These are phyloP conservation scores for Caryopteris hybrid DNA, from an alignment of 305 asterid genomes.

Conservation along the genomic window DNA sequence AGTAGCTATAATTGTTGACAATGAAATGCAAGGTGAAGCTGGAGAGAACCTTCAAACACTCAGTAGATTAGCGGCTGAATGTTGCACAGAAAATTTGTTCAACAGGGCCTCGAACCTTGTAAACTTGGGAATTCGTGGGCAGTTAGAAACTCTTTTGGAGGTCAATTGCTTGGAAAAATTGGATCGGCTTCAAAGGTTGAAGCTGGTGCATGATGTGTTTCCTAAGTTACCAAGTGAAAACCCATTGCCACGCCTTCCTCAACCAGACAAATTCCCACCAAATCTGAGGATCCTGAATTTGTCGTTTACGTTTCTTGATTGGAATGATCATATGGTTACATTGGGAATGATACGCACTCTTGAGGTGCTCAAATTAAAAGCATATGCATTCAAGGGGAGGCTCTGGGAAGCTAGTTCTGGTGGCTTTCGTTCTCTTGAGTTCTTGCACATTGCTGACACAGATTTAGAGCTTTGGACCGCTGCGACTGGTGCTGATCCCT, in stretches of 20 bases:
- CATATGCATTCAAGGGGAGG: constrained; percentile 43
- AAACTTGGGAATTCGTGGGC: constrained; percentile 37
- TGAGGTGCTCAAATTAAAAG: constrained; percentile 52
- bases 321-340: constrained; percentile 40
- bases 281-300: constrained; percentile 34
- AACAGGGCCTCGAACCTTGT: constrained; percentile 17
- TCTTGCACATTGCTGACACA: constrained; percentile 33
- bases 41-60: constrained; percentile 29
- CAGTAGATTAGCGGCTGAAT: constrained; percentile 12
- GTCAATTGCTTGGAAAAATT: constrained; percentile 14
- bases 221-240: neutral
- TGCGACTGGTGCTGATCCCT: constrained; percentile 17
- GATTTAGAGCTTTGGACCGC: constrained; percentile 39
- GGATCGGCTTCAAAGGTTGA: constrained; percentile 37
- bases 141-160: constrained; percentile 8
- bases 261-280: constrained; percentile 30
- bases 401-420: constrained; percentile 30
- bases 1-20: constrained; percentile 16
- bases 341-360: constrained; percentile 38
- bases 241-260: constrained; percentile 31
- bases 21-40: constrained; percentile 13
- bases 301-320: constrained; percentile 29
- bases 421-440: constrained; percentile 35
- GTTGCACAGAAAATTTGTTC: constrained; percentile 15
- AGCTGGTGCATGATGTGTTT: constrained; percentile 28